A percentile compares a stretch with the other conserved stretches of the same genome.
These are phyloP conservation scores for Hypoxylon sp. DNA, from an alignment of 2,329 filamentous ascomycete genomes.

Conservation along the genomic window DNA sequence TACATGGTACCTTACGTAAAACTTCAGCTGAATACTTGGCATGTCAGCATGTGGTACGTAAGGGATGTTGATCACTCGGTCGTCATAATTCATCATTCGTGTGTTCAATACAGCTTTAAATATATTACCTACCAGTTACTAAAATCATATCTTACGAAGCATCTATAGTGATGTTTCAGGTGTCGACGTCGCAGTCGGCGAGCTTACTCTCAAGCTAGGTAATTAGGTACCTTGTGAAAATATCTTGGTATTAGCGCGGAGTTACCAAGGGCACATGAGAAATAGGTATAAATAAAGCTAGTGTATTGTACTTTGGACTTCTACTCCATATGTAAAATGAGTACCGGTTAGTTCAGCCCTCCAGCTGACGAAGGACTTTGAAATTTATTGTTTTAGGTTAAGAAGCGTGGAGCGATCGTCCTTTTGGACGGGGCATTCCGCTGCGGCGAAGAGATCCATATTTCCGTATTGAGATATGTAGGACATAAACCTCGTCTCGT, in stretches of 20 bases:
- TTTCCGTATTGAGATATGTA: neutral
- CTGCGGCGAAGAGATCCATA: neutral
- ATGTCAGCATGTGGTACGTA: constrained; percentile 7
- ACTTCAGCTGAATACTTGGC: neutral
- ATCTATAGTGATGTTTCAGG: neutral
- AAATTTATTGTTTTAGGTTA: constrained; percentile 13
- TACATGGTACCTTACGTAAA: neutral
- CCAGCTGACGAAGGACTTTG: neutral
- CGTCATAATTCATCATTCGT: neutral
- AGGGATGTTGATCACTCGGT: neutral
- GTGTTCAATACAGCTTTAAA: neutral
- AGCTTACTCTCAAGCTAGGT: no score
- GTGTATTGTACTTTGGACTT: neutral
- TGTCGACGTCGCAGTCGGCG: neutral
- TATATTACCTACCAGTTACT: neutral
- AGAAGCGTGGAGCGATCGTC: constrained; percentile 3
- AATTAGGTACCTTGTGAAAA: neutral
- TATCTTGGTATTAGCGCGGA: neutral
- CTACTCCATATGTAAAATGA: constrained; percentile 3
- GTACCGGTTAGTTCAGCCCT: neutral
- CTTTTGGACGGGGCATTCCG: constrained; percentile 4
- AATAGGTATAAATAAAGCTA: neutral
- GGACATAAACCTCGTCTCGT: neutral
- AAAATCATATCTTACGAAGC: constrained; percentile 1
- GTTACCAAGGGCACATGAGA: neutral